Conservation (phyloP, 1,139 yeast species). For the Scheffersomyces titani region DNA sequence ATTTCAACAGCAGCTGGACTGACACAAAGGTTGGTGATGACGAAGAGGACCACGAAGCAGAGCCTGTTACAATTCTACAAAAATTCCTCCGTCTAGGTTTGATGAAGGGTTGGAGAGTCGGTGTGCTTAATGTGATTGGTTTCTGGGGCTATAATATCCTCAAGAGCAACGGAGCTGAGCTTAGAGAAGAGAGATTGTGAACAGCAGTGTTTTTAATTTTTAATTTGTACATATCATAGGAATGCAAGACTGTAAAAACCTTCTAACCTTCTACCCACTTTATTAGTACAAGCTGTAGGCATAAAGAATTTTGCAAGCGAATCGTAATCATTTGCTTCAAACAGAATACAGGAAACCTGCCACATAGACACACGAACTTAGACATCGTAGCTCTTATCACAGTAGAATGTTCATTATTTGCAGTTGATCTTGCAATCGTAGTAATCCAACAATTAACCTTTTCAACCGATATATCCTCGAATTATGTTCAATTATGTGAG, state of each 20-base stretch:
- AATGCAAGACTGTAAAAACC: neutral
- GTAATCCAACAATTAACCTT: too few relatives aligned
- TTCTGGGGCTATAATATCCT: conserved; percentile 79
- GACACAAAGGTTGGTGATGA: conserved; percentile 10
- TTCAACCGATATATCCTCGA: neutral
- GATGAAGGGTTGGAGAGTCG: conserved; percentile 92
- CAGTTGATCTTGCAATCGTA: too few relatives aligned
- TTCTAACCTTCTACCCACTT: neutral
- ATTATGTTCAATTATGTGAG: neutral
- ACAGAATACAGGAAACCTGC: too few relatives aligned
- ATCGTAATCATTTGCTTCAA: neutral
- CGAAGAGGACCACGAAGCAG: conserved; percentile 7
- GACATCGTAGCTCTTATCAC: too few relatives aligned
- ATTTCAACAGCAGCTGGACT: conserved; percentile 31
- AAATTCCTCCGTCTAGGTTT: conserved; percentile 39
- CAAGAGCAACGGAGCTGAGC: conserved; percentile 50
- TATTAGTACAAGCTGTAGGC: neutral
- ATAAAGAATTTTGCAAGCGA: neutral
- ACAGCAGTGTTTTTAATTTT: neutral
- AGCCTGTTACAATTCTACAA: conserved; percentile 8
- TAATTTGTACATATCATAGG: neutral
- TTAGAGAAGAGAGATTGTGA: conserved; percentile 42
- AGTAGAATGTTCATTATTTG: too few relatives aligned
- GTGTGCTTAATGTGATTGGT: conserved; percentile 74
- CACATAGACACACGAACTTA: too few relatives aligned